Base-by-base conservation (phyloP, 169 alveolate species). In the Babesia gibsoni region DNA sequence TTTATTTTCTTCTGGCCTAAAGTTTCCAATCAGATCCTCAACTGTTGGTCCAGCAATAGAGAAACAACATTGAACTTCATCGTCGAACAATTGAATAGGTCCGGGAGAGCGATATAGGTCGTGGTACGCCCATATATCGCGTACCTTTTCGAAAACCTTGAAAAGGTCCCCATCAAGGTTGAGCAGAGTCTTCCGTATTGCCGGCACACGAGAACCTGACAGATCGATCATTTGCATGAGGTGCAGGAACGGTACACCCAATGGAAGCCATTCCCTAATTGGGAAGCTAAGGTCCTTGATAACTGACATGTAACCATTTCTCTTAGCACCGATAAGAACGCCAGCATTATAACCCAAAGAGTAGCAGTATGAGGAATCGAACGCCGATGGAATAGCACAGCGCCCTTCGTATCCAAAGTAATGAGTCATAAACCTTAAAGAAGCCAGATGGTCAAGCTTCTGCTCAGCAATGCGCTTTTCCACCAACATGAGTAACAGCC, bases 381-480 rank as follows among this genome's bases (percentile, higher is more conserved):
- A 98, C 67, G 92, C 93, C 33, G 97, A 88, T 12, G 99, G 99
- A 67, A 95, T 88, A 32, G 99, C 99, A 77, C 99, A 95, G 72
- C 99, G 94, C 25, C 99, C 99, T 65, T 98, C 99, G 72, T 98
- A 98, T 37, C 99, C 99, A 82, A 96, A 93, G 88, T 95, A 97
- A 58, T 96, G 99, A 52, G 93, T 79, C 93, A 81, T 83, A 42
- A 86, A 82, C 20, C 65, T 79, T 50, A 89, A 82, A 12, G 85
- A 75, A 33, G 56, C 52, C 50, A 90, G 73, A 59, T 91, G 91
- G 35, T 66, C 58, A 33, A 72, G 64, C 58, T 78, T 78, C 12
- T 72, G 67, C 43, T 50, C 45, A 0, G 83, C 84, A 37, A 87
- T 68, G 22, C 86, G 58, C 6, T 91, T 75, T 59, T 91, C 95